phyloP scores from a whole-genome alignment of 2,329 filamentous ascomycete genomes.

The Xylariaceae sp. region DNA sequence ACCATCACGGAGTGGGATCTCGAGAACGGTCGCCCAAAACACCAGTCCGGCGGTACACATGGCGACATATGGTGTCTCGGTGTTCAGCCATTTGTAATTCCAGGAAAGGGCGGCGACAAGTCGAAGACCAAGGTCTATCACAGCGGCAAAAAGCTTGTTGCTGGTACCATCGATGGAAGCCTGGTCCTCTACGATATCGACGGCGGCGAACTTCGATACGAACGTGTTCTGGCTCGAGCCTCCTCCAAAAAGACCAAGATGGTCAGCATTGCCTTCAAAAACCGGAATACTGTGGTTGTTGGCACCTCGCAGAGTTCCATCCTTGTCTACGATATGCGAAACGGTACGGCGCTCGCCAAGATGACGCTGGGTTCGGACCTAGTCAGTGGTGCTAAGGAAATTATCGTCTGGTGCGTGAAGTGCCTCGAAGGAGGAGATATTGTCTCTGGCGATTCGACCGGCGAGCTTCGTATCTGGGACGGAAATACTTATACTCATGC shows the following conservation, averaged over 20 bases:
- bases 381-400: conserved; percentile 70
- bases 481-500: conserved; percentile 84
- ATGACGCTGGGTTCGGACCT: conserved; percentile 83
- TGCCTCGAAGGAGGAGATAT: conserved; percentile 83
- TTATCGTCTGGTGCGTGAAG: conserved; percentile 90
- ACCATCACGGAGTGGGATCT: conserved; percentile 95
- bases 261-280: conserved; percentile 86
- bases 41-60: conserved; percentile 85
- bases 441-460: conserved; percentile 89
- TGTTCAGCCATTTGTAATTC: conserved; percentile 59
- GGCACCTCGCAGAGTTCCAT: conserved; percentile 96
- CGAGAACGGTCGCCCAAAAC: conserved; percentile 67
- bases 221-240: conserved; percentile 68
- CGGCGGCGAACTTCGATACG: conserved; percentile 75
- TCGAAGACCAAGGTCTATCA: conserved; percentile 30
- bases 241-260: conserved; percentile 82
- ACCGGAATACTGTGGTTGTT: conserved; percentile 73
- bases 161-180: conserved; percentile 85
- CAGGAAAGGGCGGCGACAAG: conserved; percentile 24
- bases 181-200: conserved; percentile 82
- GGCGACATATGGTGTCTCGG: conserved; percentile 97
- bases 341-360: conserved; percentile 66
- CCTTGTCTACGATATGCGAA: conserved; percentile 79
- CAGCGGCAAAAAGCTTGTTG: conserved; percentile 61
- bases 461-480: conserved; percentile 90